A percentile compares a stretch with the other conserved stretches of the same genome.
phyloP scores from a whole-genome alignment of 139 green algal genomes.

The Microglena sp. region DNA sequence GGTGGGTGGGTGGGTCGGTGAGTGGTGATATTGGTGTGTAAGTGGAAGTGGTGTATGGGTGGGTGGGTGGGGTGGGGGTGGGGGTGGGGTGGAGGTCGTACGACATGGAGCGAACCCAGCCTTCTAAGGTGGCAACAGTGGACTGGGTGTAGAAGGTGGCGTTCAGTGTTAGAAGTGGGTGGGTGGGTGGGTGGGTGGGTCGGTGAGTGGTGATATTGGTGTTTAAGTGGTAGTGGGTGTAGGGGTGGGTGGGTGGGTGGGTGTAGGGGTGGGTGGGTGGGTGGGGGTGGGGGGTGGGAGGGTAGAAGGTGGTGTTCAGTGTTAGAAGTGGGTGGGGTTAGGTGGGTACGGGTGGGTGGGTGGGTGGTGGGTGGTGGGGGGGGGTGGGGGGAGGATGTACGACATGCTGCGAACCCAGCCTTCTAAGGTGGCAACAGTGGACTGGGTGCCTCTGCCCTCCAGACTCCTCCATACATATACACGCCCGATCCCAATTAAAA shows the following conservation, averaged over 20 bases:
- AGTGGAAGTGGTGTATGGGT: too few relatives aligned
- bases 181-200: neutral
- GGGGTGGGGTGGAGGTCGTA: too few relatives aligned
- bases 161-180: neutral
- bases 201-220: too few relatives aligned
- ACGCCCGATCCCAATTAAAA: too few relatives aligned
- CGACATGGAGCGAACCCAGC: conserved; percentile 45
- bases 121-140: conserved; percentile 28
- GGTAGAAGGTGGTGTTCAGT: too few relatives aligned
- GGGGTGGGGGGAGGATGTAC: neutral
- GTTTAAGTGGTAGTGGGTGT: neutral
- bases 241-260: neutral
- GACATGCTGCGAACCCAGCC: neutral
- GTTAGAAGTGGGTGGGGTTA: too few relatives aligned
- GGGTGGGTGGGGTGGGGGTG: too few relatives aligned
- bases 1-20: neutral
- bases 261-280: too few relatives aligned
- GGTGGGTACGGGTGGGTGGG: too few relatives aligned
- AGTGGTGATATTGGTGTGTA: conserved; percentile 1
- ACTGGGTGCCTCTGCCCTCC: too few relatives aligned
- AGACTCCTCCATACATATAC: too few relatives aligned
- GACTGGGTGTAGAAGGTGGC: conserved; percentile 14
- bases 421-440: neutral
- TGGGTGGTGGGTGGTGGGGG: neutral
- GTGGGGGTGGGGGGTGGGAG: too few relatives aligned